phyloP scores from a whole-genome alignment of 306 rosid genomes.

The Citrullus amarus region DNA sequence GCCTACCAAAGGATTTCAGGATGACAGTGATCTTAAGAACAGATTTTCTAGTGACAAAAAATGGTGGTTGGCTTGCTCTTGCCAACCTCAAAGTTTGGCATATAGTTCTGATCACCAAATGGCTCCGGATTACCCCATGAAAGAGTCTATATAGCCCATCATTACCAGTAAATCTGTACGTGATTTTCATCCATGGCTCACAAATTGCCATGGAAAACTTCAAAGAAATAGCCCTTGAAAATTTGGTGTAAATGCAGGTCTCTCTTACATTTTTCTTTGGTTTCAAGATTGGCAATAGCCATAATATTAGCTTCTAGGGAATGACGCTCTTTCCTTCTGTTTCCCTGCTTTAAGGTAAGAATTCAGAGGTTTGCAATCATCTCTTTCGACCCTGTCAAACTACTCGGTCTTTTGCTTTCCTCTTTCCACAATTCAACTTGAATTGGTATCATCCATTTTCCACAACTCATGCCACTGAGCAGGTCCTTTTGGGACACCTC shows the following conservation, averaged over 20 bases:
- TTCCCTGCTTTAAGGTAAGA: no score
- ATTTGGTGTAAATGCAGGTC: no score
- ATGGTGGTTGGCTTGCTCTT: background rate
- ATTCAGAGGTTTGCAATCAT: no score
- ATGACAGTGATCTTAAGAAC: background rate
- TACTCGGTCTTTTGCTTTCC: no score
- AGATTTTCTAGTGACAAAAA: background rate
- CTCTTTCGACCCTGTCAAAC: no score
- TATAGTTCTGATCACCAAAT: background rate
- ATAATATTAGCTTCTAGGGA: no score
- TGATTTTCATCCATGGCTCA: background rate
- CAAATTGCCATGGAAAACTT: no score
- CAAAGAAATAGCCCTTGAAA: background rate
- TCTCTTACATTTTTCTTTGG: no score
- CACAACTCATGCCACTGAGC: background rate
- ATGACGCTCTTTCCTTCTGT: no score
- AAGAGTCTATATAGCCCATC: background rate
- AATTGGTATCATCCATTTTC: no score
- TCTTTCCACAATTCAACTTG: no score
- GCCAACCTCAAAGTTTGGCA: background rate
- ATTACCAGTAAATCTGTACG: background rate
- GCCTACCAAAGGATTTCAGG: background rate
- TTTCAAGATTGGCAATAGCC: no score
- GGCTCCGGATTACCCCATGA: background rate
- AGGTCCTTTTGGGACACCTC: background rate